Evolutionary conservation across 2,329 filamentous ascomycete species (phyloP).

Genomic region (Monilinia aucupariae): DNA sequence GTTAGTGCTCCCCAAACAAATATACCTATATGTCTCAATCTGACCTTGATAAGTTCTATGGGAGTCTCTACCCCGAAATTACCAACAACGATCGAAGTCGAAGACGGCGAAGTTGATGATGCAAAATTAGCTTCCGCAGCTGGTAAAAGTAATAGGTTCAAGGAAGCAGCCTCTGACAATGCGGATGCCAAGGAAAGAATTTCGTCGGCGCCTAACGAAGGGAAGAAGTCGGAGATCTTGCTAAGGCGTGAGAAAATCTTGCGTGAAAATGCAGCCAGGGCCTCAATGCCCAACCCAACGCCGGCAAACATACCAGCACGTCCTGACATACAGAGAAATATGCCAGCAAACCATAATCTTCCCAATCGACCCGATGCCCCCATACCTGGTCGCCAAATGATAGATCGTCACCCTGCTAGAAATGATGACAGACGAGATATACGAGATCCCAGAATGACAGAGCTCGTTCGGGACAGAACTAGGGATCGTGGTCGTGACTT

Average conservation of each 20-base stretch:
- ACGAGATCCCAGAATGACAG: constrained; percentile 25
- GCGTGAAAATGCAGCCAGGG: constrained; percentile 30
- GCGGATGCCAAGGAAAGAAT: constrained; percentile 25
- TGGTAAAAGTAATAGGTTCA: constrained; percentile 6
- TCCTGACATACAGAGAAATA: constrained; percentile 24
- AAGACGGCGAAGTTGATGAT: constrained; percentile 71
- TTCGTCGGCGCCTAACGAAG: constrained; percentile 19
- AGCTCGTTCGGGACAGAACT: constrained; percentile 28
- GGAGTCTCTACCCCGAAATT: constrained; percentile 34
- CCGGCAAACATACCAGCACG: constrained; percentile 25
- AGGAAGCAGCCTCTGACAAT: constrained; percentile 13
- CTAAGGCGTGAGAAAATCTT: constrained; percentile 30
- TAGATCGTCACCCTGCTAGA: constrained; percentile 31
- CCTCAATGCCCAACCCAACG: constrained; percentile 20
- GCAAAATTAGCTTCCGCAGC: constrained; percentile 36
- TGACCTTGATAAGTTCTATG: constrained; percentile 32
- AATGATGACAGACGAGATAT: constrained; percentile 33
- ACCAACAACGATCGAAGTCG: constrained; percentile 46
- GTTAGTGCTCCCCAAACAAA: constrained; percentile 24
- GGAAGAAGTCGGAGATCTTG: constrained; percentile 30
- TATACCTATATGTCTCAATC: constrained; percentile 27
- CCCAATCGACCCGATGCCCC: constrained; percentile 34
- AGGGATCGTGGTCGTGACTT: constrained; percentile 33
- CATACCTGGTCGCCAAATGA: constrained; percentile 29
- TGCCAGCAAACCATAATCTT: constrained; percentile 25